phyloP scores from a whole-genome alignment of 2,329 filamentous ascomycete species.

The Sporothrix phasma region DNA sequence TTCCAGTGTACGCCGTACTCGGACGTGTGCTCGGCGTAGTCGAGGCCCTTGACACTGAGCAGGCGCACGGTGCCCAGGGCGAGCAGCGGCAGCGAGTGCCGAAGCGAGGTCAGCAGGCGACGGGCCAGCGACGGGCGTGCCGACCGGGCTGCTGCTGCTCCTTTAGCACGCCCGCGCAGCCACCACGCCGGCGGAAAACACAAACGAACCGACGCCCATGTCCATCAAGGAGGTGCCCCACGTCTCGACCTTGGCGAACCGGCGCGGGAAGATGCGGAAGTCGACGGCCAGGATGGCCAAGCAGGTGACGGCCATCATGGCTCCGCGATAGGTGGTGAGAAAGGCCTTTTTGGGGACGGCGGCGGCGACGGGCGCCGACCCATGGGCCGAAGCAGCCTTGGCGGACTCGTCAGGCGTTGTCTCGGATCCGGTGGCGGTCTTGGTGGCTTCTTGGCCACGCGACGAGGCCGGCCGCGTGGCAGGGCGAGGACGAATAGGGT shows the following conservation, averaged over 20 bases:
- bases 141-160: slow-evolving; percentile 34
- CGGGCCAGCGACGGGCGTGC: slow-evolving; percentile 36
- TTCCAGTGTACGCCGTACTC: slow-evolving; percentile 99
- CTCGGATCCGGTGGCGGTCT: slow-evolving; percentile 24
- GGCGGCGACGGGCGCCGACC: slow-evolving; percentile 15
- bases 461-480: slow-evolving; percentile 28
- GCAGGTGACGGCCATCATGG: slow-evolving; percentile 86
- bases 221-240: slow-evolving; percentile 99
- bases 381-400: slow-evolving; percentile 27
- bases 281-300: slow-evolving; percentile 93
- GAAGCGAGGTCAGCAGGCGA: slow-evolving; percentile 56
- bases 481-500: slow-evolving; percentile 52
- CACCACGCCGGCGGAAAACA: slow-evolving; percentile 89
- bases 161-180: slow-evolving; percentile 69
- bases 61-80: slow-evolving; percentile 71
- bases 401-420: not conserved
- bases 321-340: slow-evolving; percentile 80
- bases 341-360: slow-evolving; percentile 77
- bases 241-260: slow-evolving; percentile 97
- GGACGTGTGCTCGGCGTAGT: slow-evolving; percentile 94
- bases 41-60: slow-evolving; percentile 81
- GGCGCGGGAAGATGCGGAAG: slow-evolving; percentile 82
- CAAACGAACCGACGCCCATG: slow-evolving; percentile 91
- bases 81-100: slow-evolving; percentile 75
- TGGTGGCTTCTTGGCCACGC: slow-evolving; percentile 33